A percentile compares a stretch with the other conserved stretches of the same genome.
Evolutionary conservation across 2,329 filamentous ascomycete genomes (phyloP).

Genomic region (Botrytis porri): DNA sequence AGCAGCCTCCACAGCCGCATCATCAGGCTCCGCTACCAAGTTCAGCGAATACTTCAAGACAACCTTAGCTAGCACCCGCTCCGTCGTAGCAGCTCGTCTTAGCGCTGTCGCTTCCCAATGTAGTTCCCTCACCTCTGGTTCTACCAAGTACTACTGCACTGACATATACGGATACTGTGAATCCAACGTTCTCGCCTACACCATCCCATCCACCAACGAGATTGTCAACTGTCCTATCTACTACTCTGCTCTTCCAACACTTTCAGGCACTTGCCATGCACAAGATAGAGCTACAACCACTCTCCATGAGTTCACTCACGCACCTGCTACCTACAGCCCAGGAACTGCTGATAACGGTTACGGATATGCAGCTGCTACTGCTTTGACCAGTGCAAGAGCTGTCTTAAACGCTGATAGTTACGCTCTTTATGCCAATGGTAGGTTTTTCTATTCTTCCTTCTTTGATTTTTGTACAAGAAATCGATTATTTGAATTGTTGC

Average conservation of each 20-base stretch:
- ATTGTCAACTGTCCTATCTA: slow-evolving; percentile 62
- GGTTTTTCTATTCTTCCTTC: neutral
- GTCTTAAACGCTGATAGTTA: slow-evolving; percentile 61
- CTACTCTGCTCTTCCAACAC: slow-evolving; percentile 52
- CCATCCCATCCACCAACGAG: slow-evolving; percentile 50
- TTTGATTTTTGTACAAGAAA: neutral
- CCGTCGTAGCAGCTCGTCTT: slow-evolving; percentile 50
- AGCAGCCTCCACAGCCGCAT: slow-evolving; percentile 50
- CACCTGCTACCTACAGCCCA: slow-evolving; percentile 49
- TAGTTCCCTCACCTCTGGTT: slow-evolving; percentile 46
- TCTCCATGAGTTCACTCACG: slow-evolving; percentile 65
- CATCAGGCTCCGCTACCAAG: slow-evolving; percentile 48
- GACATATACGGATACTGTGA: slow-evolving; percentile 54
- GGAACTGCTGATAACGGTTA: slow-evolving; percentile 59
- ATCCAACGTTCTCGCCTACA: slow-evolving; percentile 57
- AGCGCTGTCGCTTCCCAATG: slow-evolving; percentile 55
- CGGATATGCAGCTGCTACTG: slow-evolving; percentile 50
- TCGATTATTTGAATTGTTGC: neutral
- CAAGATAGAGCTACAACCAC: slow-evolving; percentile 65
- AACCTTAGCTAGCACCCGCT: slow-evolving; percentile 45
- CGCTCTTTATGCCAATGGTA: slow-evolving; percentile 19
- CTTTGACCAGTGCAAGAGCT: slow-evolving; percentile 49
- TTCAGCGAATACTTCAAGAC: slow-evolving; percentile 64
- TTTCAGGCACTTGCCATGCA: slow-evolving; percentile 53
- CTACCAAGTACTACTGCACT: slow-evolving; percentile 56